Evolutionary conservation across 2,329 filamentous ascomycete genomes (phyloP), one percentile per base, ranked within the genome.

Genomic region (Hypoxylon sp.): DNA sequence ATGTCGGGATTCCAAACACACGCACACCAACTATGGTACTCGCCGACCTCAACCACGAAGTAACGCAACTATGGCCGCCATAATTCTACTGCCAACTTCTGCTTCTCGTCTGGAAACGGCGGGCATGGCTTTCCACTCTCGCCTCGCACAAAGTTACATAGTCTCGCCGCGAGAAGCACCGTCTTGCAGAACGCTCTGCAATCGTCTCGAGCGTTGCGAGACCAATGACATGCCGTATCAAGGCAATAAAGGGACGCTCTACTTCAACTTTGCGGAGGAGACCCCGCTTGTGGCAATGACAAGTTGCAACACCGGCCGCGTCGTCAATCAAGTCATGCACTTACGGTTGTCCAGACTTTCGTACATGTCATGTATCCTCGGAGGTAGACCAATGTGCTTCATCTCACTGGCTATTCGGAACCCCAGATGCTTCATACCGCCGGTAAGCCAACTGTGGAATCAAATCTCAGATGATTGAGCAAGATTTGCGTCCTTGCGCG

Each of bases 161-260:
- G 51, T 55, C 44, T 53, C 54, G 55, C 54, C 55, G 47, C 50
- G 47, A 53, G 45, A 60, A 55, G 47, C 54, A 46, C 53, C 57
- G 57, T 44, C 46, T n/a, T 59, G 56, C 56, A 59, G 49, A 54
- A 48, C 37, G 38, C 37, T 47, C 36, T 46, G 19, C 21, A 15
- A 48, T 55, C 37, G 48, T 44, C 35, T 50, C 26, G 25, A 35
- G 43, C 44, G 55, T 45, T 35, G 42, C 44, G 26, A 44, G 36
- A 31, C 51, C 55, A 59, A 53, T 56, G 3, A 25, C 38, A 37
- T 43, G 42, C 32, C 35, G 41, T 27, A 20, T 27, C 20, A 15
- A 32, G 29, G 15, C 34, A 38, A 48, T 16, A 45, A 23, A 13
- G n/a, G n/a, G n/a, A n/a, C n/a, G n/a, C 35, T 53, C 12, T 51